phyloP scores from a whole-genome alignment of 805 yeast genomes.

The Ogataea thermomethanolica region DNA sequence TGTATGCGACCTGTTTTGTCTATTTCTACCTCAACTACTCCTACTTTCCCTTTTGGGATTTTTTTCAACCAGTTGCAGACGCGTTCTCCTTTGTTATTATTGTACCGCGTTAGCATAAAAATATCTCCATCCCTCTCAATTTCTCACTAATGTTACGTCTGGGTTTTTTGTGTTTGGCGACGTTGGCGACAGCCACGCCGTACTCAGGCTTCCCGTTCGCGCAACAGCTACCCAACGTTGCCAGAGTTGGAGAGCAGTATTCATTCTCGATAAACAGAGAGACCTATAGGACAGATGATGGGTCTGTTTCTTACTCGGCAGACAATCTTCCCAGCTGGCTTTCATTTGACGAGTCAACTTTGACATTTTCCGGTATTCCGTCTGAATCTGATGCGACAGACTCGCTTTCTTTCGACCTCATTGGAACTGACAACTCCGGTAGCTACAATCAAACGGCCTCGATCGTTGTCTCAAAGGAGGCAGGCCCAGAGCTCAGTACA shows the following conservation, averaged over 20 bases:
- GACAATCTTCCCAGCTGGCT: conserved; percentile 75
- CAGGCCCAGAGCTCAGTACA: conserved; percentile 50
- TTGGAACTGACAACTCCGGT: conserved; percentile 64
- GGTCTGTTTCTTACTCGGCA: conserved; percentile 52
- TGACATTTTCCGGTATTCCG: conserved; percentile 72
- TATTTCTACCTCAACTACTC: neutral
- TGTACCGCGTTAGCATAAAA: conserved; percentile 9
- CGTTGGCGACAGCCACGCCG: conserved; percentile 40
- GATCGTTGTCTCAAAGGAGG: conserved; percentile 55
- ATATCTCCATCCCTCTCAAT: conserved; percentile 8
- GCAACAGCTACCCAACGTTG: conserved; percentile 85
- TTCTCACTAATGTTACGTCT: conserved; percentile 9
- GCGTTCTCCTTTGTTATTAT: conserved; percentile 5
- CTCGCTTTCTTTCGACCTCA: conserved; percentile 46
- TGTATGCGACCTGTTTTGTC: neutral
- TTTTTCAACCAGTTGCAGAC: conserved; percentile 4
- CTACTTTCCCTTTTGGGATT: conserved; percentile 5
- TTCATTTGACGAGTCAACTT: conserved; percentile 55
- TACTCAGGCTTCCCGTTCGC: conserved; percentile 71
- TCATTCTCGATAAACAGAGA: conserved; percentile 63
- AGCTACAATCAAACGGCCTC: conserved; percentile 47
- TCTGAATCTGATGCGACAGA: conserved; percentile 41
- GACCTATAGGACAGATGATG: conserved; percentile 54
- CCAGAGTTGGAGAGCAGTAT: conserved; percentile 61
- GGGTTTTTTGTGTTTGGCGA: conserved; percentile 6